phyloP scores from a whole-genome alignment of 208 protist species.

The Acanthamoeba lenticulata region DNA sequence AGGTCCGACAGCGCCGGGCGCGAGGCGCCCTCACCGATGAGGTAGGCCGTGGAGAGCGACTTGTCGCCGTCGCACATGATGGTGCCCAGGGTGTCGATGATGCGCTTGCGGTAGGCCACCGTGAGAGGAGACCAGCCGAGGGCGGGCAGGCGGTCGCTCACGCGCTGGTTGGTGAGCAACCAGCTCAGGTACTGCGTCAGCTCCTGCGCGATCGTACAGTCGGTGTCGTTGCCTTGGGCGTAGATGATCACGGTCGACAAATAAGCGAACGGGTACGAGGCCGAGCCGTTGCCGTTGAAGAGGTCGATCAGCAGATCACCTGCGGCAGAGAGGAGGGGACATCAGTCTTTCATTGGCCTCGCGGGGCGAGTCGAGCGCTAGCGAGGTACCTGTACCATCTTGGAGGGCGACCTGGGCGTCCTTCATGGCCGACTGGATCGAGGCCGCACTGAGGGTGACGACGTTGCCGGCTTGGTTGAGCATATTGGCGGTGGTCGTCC shows the following conservation, averaged over 20 bases:
- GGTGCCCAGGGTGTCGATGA: slow-evolving; percentile 11
- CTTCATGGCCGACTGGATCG: background rate
- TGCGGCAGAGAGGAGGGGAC: background rate
- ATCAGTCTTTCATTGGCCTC: background rate
- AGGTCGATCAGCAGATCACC: background rate
- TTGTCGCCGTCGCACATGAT: background rate
- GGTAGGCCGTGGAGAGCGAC: background rate
- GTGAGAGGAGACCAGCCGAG: background rate
- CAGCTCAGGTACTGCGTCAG: slow-evolving; percentile 12
- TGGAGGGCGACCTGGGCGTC: background rate
- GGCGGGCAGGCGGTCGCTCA: background rate
- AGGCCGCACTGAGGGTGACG: background rate
- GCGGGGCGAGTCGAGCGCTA: background rate
- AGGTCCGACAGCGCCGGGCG: background rate
- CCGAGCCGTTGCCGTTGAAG: background rate
- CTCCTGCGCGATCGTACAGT: background rate
- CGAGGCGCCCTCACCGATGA: background rate
- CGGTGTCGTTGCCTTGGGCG: background rate
- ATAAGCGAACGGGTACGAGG: background rate
- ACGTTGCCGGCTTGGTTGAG: background rate
- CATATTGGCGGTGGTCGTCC: background rate
- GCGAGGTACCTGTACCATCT: slow-evolving; percentile 1
- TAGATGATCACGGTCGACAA: background rate
- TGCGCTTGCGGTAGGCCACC: background rate
- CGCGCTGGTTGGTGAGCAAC: background rate